A percentile compares a stretch with the other conserved stretches of the same genome.
phyloP scores from a whole-genome alignment of 2,329 filamentous ascomycete species.

The Alternaria sp. region DNA sequence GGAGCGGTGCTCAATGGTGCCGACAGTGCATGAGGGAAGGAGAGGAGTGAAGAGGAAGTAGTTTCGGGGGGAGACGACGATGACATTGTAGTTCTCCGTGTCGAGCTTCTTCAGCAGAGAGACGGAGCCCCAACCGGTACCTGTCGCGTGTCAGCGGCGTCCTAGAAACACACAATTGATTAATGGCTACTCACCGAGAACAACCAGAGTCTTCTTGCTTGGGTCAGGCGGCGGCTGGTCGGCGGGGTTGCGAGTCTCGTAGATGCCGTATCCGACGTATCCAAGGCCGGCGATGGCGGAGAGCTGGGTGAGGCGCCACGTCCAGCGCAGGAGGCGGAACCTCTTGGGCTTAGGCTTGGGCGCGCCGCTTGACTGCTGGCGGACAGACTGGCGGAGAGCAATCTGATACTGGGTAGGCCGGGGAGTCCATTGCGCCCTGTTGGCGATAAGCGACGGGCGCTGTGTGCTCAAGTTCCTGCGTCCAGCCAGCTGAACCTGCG shows the following conservation, averaged over 20 bases:
- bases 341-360: constrained; percentile 46
- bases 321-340: constrained; percentile 77
- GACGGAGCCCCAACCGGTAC: constrained; percentile 95
- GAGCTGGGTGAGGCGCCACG: constrained; percentile 84
- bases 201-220: constrained; percentile 93
- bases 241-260: constrained; percentile 79
- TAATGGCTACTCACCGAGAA: constrained; percentile 73
- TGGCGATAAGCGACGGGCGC: constrained; percentile 46
- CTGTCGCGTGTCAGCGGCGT: constrained; percentile 58
- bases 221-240: constrained; percentile 83
- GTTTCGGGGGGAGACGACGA: constrained; percentile 97
- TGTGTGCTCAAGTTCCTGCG: constrained; percentile 47
- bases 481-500: constrained; percentile 46
- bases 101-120: constrained; percentile 98
- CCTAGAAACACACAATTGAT: neutral
- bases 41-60: constrained; percentile 99
- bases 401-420: constrained; percentile 46
- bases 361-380: constrained; percentile 43
- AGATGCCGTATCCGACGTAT: constrained; percentile 82
- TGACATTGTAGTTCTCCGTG: constrained; percentile 98
- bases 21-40: constrained; percentile 95
- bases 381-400: constrained; percentile 47
- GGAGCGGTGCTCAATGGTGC: constrained; percentile 96
- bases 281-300: constrained; percentile 73
- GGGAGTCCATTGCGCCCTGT: constrained; percentile 45